These are phyloP conservation scores for Flaveria trinervia DNA, from an alignment of 129 eudicot species.

Conservation along the genomic window DNA sequence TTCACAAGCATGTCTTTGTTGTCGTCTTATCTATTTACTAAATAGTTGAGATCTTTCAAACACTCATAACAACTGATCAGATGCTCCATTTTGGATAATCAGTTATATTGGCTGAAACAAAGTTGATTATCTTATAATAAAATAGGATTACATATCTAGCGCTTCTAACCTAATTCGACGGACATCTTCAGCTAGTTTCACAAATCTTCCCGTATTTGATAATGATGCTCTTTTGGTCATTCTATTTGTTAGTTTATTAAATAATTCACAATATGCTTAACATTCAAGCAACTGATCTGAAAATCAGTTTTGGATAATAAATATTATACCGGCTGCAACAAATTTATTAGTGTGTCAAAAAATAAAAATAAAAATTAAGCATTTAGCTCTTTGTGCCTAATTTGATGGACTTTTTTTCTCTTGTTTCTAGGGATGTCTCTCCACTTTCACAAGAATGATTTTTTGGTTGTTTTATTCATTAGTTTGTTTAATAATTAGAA, in stretches of 20 bases:
- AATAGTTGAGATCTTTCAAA: background rate
- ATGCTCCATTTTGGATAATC: background rate
- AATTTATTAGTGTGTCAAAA: background rate
- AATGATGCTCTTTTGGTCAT: background rate
- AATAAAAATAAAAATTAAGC: background rate
- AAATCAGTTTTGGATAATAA: background rate
- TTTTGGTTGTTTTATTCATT: background rate
- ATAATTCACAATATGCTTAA: background rate
- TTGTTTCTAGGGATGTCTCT: background rate
- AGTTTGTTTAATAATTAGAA: background rate
- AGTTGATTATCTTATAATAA: background rate
- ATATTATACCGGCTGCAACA: background rate
- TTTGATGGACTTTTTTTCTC: background rate
- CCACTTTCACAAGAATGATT: background rate
- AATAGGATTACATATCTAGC: background rate
- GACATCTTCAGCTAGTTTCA: background rate
- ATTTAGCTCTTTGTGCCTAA: background rate
- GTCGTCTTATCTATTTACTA: background rate
- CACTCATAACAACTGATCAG: background rate
- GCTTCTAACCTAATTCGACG: background rate
- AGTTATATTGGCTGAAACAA: background rate
- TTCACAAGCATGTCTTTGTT: background rate
- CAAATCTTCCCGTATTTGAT: background rate
- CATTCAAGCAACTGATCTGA: background rate
- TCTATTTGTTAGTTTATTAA: background rate